These are phyloP conservation scores for Lodderomyces theae DNA, from an alignment of 1,139 yeast species.

Conservation along the genomic window DNA sequence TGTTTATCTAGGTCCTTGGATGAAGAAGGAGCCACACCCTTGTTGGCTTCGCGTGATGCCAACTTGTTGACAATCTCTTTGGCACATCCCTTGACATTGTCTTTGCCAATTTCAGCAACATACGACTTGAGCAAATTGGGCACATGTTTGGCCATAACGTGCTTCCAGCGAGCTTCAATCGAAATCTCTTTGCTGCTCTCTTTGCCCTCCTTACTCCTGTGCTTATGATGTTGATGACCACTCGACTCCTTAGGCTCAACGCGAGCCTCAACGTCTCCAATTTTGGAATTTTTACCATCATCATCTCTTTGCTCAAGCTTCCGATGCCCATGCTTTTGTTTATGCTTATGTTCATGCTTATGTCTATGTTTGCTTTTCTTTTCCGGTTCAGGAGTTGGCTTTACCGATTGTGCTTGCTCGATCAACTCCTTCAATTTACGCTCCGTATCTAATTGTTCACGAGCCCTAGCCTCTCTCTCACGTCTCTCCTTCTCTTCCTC, in stretches of 20 bases:
- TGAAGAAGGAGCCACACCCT: conserved; percentile 34
- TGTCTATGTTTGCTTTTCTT: conserved; percentile 13
- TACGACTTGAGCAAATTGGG: conserved; percentile 76
- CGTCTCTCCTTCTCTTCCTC: conserved; percentile 36
- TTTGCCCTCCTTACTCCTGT: not conserved
- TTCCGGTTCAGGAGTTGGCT: conserved; percentile 6
- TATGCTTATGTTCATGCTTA: conserved; percentile 13
- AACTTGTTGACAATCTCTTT: conserved; percentile 67
- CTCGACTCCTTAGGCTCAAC: not conserved
- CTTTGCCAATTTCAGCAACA: conserved; percentile 66
- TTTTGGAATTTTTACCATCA: not conserved
- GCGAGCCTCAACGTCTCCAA: not conserved
- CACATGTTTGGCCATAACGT: conserved; percentile 66
- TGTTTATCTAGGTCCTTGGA: conserved; percentile 61
- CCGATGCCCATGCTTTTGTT: conserved; percentile 1
- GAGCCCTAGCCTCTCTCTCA: conserved; percentile 33
- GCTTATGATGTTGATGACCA: too few species aligned
- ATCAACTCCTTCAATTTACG: conserved; percentile 37
- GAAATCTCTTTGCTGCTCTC: conserved; percentile 2
- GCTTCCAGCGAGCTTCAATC: conserved; percentile 52
- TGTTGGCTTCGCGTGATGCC: conserved; percentile 61
- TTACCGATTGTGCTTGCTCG: conserved; percentile 23
- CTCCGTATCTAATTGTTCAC: conserved; percentile 32
- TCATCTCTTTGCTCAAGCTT: conserved; percentile 13
- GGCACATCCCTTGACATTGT: conserved; percentile 73